These are phyloP conservation scores for Zarea fungicola DNA, from an alignment of 2,329 filamentous ascomycete genomes.

Conservation along the genomic window DNA sequence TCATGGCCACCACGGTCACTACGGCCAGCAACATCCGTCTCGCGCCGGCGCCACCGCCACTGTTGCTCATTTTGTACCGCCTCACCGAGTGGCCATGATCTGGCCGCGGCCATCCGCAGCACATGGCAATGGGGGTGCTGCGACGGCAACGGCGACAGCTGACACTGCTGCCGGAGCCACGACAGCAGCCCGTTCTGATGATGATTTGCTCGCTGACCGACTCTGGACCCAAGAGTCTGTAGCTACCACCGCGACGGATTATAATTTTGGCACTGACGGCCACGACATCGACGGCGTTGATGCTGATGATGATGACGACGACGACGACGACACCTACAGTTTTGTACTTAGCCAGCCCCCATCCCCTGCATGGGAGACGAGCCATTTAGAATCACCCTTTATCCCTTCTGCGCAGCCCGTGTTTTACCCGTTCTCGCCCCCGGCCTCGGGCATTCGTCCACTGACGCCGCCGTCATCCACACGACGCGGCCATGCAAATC, in stretches of 20 bases:
- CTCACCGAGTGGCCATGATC: conserved; percentile 34
- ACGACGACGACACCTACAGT: background rate
- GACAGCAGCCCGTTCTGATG: background rate
- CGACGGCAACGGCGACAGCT: background rate
- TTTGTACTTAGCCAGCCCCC: background rate
- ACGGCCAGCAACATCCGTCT: no score
- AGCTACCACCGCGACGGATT: background rate
- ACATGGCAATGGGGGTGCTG: background rate
- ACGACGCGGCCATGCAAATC: background rate
- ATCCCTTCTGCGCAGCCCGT: conserved; percentile 13
- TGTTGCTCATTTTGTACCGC: conserved; percentile 23
- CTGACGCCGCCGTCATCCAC: conserved; percentile 3
- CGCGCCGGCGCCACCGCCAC: conserved; percentile 16
- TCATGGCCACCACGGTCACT: no score
- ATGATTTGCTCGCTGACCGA: no score
- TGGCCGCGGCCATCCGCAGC: conserved; percentile 31
- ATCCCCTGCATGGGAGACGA: background rate
- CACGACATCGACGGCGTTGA: background rate
- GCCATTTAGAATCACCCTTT: background rate
- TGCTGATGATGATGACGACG: background rate
- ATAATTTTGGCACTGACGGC: background rate
- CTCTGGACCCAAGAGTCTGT: background rate
- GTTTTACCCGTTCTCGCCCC: conserved; percentile 8
- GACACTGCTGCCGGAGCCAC: background rate
- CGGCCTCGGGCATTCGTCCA: conserved; percentile 2